Base-by-base conservation (phyloP, 192 early-diverging fungal species). In the Allomyces arbusculus region DNA sequence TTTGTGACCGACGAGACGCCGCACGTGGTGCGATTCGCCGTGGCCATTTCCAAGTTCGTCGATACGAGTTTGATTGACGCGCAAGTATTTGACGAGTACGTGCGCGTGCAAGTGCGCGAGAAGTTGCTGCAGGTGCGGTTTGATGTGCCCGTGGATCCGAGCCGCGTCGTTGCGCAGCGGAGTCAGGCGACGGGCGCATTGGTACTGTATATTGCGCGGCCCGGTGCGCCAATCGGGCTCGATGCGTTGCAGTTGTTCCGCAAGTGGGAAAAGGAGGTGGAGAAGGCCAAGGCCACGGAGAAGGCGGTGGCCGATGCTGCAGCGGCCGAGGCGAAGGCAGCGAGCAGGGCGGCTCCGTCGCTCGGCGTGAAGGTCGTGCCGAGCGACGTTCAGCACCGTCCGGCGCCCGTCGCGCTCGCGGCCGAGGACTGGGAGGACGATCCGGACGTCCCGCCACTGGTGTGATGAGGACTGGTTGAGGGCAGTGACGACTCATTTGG, bases 121-220 rank as follows among this genome's bases (percentile, higher is more conserved):
- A 84, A 84, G 65, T 63, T 79, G 10, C 67, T 84, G 28, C 78
- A 79, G 65, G 71, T 84, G n/a, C 64, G 67, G 9, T 62, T 84
- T 8, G 77, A 79, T 4, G 65, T 75, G 40, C 65, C 65, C 24
- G 75, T 84, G 23, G 61, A 70, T 2, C 70, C 71, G 10, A 75
- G 74, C 25, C 62, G 65, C 11, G 68, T 78, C 23, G 24, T 74
- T 7, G 78, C 76, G 50, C 80, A 82, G 67, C 45, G 82, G 50
- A 82, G 80, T 64, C 72, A 62, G 58, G 62, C 71, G 22, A 71
- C 71, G 20, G 82, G 82, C 23, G 24, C 70, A 23, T 66, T 84
- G 25, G 70, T 58, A 16, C 3, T 58, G 50, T 58, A 58, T n/a
- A 58, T 58, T 14, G 50, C 50, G 12, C 50, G 50, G 0, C 50